Evolutionary conservation across 1,284 basidiomycete genomes (phyloP).

Genomic region (Pterulicium gracile): DNA sequence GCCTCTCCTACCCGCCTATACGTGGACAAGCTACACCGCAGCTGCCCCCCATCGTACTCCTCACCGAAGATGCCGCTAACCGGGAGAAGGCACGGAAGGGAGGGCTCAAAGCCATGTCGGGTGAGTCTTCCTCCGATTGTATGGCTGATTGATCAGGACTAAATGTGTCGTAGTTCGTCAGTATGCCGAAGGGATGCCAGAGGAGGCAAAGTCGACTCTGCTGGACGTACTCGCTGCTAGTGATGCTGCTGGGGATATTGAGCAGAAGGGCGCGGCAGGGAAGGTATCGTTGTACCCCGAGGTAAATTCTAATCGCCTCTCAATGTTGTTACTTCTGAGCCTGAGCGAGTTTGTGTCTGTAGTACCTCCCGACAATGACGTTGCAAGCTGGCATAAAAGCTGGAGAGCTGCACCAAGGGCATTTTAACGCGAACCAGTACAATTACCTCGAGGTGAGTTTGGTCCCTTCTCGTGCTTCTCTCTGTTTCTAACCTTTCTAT

Average conservation of each 20-base stretch:
- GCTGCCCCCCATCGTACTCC: slow-evolving; percentile 60
- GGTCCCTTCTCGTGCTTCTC: too few species aligned
- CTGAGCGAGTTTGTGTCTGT: too few species aligned
- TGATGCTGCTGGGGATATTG: slow-evolving; percentile 46
- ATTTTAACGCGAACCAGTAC: slow-evolving; percentile 93
- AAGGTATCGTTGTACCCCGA: slow-evolving; percentile 73
- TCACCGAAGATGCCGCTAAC: slow-evolving; percentile 89
- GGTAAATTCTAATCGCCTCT: too few species aligned
- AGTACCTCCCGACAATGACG: slow-evolving; percentile 76
- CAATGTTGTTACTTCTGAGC: too few species aligned
- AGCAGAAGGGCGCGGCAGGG: slow-evolving; percentile 46
- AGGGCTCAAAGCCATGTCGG: slow-evolving; percentile 55
- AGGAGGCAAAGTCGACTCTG: slow-evolving; percentile 52
- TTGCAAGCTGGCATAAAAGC: slow-evolving; percentile 80
- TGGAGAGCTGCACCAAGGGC: slow-evolving; percentile 80
- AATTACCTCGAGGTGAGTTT: slow-evolving; percentile 85
- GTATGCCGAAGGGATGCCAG: slow-evolving; percentile 84
- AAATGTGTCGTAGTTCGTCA: slow-evolving; percentile 47
- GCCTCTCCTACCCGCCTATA: slow-evolving; percentile 37
- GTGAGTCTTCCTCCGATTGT: slow-evolving; percentile 23
- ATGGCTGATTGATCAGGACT: slow-evolving; percentile 4
- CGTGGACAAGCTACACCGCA: slow-evolving; percentile 32
- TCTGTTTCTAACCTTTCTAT: not conserved
- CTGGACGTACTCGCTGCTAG: slow-evolving; percentile 69
- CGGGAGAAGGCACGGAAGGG: slow-evolving; percentile 64